phyloP scores from a whole-genome alignment of 352 stramenopile species.

The Aphanomyces cochlioides region DNA sequence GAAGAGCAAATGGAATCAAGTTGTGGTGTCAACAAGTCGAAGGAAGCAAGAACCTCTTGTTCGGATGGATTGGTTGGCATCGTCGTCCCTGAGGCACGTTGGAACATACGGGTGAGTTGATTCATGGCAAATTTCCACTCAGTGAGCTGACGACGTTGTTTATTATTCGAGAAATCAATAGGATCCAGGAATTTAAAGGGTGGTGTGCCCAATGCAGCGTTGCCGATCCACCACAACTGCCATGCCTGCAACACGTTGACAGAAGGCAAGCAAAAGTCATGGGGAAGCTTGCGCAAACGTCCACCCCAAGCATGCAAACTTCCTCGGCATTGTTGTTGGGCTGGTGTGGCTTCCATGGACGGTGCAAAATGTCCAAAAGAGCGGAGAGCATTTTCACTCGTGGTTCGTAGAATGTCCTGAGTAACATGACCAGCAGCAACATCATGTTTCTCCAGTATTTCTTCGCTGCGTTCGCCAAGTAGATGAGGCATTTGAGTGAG shows the following conservation, averaged over 20 bases:
- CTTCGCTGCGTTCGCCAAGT: not conserved
- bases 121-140: too few relatives aligned
- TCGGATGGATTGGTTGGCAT: too few relatives aligned
- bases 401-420: not conserved
- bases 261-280: constrained; percentile 1
- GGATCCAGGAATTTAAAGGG: not conserved
- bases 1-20: too few relatives aligned
- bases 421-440: not conserved
- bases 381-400: not conserved
- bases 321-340: not conserved
- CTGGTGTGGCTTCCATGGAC: not conserved
- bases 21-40: too few relatives aligned
- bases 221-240: constrained; percentile 2
- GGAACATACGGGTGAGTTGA: too few relatives aligned
- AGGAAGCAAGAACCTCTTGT: too few relatives aligned
- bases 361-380: not conserved
- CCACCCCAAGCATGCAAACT: not conserved
- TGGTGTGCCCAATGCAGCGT: not conserved
- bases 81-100: too few relatives aligned
- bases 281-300: constrained; percentile 1
- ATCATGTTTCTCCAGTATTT: too few relatives aligned
- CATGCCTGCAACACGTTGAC: not conserved
- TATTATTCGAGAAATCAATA: not conserved
- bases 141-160: too few relatives aligned
- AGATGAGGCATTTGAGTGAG: not conserved